Evolutionary conservation across 305 asterid species (phyloP).

Genomic region (Fraxinus greggii): DNA sequence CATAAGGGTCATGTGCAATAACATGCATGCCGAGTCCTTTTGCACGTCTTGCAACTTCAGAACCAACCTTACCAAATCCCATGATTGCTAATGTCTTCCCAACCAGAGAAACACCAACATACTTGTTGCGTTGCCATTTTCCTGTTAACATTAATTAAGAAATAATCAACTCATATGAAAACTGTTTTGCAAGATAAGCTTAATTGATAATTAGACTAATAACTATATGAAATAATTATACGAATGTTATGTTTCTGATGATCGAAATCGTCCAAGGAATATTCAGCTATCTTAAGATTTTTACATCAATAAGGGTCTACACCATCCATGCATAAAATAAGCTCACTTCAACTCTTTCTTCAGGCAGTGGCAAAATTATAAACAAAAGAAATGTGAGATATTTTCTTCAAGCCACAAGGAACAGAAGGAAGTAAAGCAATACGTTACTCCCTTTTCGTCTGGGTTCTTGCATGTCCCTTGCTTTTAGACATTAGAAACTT

Average conservation of each 20-base stretch:
- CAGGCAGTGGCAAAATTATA: background rate
- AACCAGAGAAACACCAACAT: constrained; percentile 87
- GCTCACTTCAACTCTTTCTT: background rate
- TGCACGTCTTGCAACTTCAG: constrained; percentile 95
- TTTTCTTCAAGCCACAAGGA: background rate
- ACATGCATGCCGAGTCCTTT: constrained; percentile 93
- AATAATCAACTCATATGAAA: constrained; percentile 7
- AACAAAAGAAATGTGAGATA: background rate
- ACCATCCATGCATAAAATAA: background rate
- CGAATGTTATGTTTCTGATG: background rate
- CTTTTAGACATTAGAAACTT: background rate
- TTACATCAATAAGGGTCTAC: background rate
- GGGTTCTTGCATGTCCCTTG: background rate
- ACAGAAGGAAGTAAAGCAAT: background rate
- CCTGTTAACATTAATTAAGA: constrained; percentile 41
- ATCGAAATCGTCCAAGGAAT: background rate
- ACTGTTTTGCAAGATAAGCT: background rate
- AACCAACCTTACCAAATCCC: constrained; percentile 98
- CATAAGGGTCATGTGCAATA: constrained; percentile 91
- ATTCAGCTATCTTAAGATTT: background rate
- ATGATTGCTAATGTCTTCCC: constrained; percentile 88
- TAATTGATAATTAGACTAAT: background rate
- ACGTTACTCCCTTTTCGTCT: background rate
- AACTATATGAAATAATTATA: background rate
- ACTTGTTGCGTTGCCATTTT: constrained; percentile 79